Conservation (phyloP, 306 rosid species). For the Medicago arabica region DNA sequence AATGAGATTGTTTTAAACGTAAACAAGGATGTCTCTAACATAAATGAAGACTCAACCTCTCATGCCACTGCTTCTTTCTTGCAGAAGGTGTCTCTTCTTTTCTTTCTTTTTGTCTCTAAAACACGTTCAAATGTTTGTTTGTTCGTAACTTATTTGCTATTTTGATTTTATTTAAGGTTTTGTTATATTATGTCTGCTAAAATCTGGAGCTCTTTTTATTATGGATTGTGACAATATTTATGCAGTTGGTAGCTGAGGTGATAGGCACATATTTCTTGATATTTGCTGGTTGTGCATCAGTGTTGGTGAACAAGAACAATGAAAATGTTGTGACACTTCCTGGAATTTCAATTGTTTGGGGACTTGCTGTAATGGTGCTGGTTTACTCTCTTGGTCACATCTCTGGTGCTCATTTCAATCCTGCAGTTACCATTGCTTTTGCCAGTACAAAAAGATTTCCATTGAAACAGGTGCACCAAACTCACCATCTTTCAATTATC, state of each 20-base stretch:
- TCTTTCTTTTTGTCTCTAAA: not conserved
- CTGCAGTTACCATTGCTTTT: conserved; percentile 87
- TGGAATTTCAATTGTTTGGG: conserved; percentile 80
- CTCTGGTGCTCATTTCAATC: conserved; percentile 94
- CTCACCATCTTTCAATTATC: not conserved
- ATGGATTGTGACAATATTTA: too few relatives aligned
- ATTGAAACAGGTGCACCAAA: conserved; percentile 65
- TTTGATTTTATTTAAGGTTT: too few relatives aligned
- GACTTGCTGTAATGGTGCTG: conserved; percentile 70
- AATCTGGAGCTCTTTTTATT: too few relatives aligned
- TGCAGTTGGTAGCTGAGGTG: conserved; percentile 77
- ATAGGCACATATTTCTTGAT: conserved; percentile 83
- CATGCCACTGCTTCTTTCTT: conserved; percentile 54
- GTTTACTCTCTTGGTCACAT: conserved; percentile 84
- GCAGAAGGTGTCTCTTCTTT: conserved; percentile 65
- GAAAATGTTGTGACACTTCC: conserved; percentile 61
- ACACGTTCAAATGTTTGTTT: not conserved
- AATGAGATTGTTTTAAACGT: conserved; percentile 52
- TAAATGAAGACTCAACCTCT: conserved; percentile 16
- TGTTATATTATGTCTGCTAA: not conserved
- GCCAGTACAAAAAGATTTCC: conserved; percentile 74
- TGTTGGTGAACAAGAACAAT: conserved; percentile 62
- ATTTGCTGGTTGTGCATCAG: conserved; percentile 82
- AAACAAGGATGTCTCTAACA: conserved; percentile 42
- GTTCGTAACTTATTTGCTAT: not conserved